These are phyloP conservation scores for Prunus salicina DNA, from an alignment of 306 rosid genomes.

Conservation along the genomic window DNA sequence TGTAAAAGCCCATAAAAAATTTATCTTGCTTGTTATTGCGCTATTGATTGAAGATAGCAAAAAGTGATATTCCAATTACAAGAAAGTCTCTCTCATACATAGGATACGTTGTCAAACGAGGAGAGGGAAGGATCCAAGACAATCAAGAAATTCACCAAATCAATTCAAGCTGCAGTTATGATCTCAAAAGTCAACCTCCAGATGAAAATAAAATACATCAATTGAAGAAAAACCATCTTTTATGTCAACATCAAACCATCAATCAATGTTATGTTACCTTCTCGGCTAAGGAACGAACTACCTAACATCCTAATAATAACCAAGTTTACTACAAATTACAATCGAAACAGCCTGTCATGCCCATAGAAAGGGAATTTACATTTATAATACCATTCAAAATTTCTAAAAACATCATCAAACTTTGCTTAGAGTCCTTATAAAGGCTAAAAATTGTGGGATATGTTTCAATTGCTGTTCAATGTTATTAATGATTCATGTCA, in stretches of 20 bases:
- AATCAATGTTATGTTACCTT: conserved; percentile 14
- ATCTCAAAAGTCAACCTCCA: not conserved
- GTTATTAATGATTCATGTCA: not conserved
- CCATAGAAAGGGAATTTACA: not conserved
- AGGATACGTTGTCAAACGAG: no score
- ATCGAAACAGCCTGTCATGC: not conserved
- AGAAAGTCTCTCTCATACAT: no score
- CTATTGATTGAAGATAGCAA: accelerated
- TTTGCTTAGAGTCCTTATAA: not conserved
- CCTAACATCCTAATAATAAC: not conserved
- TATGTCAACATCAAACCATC: not conserved
- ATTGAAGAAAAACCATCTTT: no score
- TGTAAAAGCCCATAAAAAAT: accelerated
- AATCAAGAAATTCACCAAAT: not conserved
- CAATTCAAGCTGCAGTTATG: not conserved
- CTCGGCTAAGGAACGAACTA: conserved; percentile 11
- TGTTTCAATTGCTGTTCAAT: not conserved
- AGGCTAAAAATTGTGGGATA: not conserved
- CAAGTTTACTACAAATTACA: not conserved
- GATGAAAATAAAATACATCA: not conserved
- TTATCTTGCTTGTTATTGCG: accelerated
- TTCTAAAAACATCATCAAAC: not conserved
- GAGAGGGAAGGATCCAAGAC: not conserved
- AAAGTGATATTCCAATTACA: no score
- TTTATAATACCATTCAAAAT: not conserved